Percentiles rank a stretch among this genome's conserved stretches.
phyloP scores from a whole-genome alignment of 2,329 filamentous ascomycete species.

The Neospermospora avenae region DNA sequence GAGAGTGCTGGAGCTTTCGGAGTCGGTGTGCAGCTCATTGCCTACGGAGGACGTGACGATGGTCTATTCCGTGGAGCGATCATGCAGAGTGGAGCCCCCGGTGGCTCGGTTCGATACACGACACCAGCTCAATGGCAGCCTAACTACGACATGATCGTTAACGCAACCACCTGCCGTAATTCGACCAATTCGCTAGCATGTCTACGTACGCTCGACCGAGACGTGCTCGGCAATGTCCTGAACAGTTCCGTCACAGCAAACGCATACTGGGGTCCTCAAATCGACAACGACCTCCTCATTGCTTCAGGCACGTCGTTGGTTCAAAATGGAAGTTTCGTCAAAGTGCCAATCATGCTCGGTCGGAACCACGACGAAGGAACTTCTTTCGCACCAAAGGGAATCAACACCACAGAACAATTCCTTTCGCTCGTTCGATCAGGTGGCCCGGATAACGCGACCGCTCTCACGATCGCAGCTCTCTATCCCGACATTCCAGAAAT shows the following conservation, averaged over 20 bases:
- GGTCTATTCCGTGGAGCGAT: conserved; percentile 52
- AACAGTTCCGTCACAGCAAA: conserved; percentile 39
- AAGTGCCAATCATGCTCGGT: conserved; percentile 61
- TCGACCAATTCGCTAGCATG: conserved; percentile 22
- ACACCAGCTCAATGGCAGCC: conserved; percentile 20
- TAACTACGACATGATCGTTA: conserved; percentile 37
- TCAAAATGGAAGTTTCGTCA: conserved; percentile 55
- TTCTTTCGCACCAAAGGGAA: conserved; percentile 48
- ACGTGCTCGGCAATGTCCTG: conserved; percentile 42
- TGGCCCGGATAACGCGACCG: conserved; percentile 29
- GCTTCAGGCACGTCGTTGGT: conserved; percentile 52
- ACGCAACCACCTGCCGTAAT: conserved; percentile 32
- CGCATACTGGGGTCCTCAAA: conserved; percentile 40
- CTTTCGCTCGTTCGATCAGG: conserved; percentile 1
- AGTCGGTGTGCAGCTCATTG: conserved; percentile 44
- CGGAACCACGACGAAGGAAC: conserved; percentile 65
- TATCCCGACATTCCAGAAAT: conserved; percentile 50
- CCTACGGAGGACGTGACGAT: conserved; percentile 49
- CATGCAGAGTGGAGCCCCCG: conserved; percentile 44
- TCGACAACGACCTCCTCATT: conserved; percentile 56
- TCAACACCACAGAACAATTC: conserved; percentile 55
- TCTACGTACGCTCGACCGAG: conserved; percentile 39
- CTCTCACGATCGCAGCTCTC: conserved; percentile 40
- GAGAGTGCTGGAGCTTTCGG: conserved; percentile 43
- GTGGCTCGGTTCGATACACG: conserved; percentile 16